Evolutionary conservation across 179 eudicot species (phyloP).

Genomic region (Heliamphora pulchella): DNA sequence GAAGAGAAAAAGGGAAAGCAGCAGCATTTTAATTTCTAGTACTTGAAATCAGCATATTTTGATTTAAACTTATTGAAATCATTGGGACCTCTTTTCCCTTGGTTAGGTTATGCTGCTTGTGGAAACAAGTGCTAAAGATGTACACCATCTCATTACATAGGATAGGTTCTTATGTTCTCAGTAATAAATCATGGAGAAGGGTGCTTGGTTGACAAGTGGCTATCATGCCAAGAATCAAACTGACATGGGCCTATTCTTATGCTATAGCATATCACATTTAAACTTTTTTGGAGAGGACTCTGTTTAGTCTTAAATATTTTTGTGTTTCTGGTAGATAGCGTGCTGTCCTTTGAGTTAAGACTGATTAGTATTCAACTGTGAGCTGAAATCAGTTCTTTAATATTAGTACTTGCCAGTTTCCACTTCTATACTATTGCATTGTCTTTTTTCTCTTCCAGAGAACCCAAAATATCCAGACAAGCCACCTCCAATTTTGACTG

Average conservation of each 20-base stretch:
- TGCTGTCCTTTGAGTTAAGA: background rate
- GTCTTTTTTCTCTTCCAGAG: background rate
- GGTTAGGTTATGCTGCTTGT: background rate
- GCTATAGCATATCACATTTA: background rate
- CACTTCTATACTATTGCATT: background rate
- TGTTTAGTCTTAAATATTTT: background rate
- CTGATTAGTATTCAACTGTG: background rate
- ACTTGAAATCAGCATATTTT: background rate
- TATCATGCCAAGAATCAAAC: background rate
- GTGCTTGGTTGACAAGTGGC: slow-evolving; percentile 7
- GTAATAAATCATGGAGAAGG: background rate
- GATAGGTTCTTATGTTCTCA: background rate
- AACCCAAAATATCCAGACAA: slow-evolving; percentile 2
- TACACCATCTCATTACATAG: background rate
- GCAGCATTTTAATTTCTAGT: background rate
- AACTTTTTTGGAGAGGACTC: background rate
- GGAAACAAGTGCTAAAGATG: background rate
- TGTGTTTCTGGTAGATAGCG: background rate
- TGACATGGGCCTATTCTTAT: background rate
- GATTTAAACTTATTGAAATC: background rate
- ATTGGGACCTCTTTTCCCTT: background rate
- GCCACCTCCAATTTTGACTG: slow-evolving; percentile 12
- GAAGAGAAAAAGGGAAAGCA: too few relatives aligned
- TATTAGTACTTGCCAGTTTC: background rate
- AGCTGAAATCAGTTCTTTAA: background rate